These are phyloP conservation scores for Nakazawaea holstii DNA, from an alignment of 805 yeast genomes.

Conservation along the genomic window DNA sequence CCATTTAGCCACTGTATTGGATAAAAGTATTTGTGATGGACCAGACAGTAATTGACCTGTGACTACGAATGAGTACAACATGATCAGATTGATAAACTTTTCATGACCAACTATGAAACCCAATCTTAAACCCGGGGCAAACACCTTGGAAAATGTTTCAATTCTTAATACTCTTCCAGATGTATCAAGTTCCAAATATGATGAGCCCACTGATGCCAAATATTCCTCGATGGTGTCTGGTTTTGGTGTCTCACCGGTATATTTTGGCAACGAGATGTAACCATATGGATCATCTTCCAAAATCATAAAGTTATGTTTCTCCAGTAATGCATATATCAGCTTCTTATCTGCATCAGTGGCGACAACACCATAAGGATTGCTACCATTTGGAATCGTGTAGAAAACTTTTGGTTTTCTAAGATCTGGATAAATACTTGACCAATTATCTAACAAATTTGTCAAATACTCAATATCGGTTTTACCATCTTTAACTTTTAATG, in stretches of 20 bases:
- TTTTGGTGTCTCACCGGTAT: constrained; percentile 25
- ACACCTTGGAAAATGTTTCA: constrained; percentile 52
- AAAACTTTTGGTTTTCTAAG: constrained; percentile 43
- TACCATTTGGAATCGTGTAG: constrained; percentile 55
- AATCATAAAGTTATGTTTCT: constrained; percentile 43
- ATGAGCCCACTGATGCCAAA: constrained; percentile 33
- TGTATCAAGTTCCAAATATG: constrained; percentile 43
- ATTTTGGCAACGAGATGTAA: constrained; percentile 39
- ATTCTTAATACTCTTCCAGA: constrained; percentile 48
- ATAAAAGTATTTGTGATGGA: constrained; percentile 40
- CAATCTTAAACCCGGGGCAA: constrained; percentile 52
- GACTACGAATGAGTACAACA: constrained; percentile 28
- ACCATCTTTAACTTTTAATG: constrained; percentile 30
- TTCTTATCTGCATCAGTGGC: constrained; percentile 34
- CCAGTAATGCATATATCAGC: constrained; percentile 40
- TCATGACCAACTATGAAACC: constrained; percentile 47
- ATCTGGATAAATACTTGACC: constrained; percentile 39
- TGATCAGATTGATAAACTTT: constrained; percentile 33
- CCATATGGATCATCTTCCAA: constrained; percentile 61
- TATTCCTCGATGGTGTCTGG: constrained; percentile 31
- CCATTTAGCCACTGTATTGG: constrained; percentile 33
- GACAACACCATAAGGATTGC: constrained; percentile 49
- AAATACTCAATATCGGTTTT: constrained; percentile 42
- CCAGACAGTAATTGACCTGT: constrained; percentile 47
- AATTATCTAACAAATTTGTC: constrained; percentile 39